phyloP scores from a whole-genome alignment of 2,329 filamentous ascomycete genomes.

The Verticillium zaregamsianum region DNA sequence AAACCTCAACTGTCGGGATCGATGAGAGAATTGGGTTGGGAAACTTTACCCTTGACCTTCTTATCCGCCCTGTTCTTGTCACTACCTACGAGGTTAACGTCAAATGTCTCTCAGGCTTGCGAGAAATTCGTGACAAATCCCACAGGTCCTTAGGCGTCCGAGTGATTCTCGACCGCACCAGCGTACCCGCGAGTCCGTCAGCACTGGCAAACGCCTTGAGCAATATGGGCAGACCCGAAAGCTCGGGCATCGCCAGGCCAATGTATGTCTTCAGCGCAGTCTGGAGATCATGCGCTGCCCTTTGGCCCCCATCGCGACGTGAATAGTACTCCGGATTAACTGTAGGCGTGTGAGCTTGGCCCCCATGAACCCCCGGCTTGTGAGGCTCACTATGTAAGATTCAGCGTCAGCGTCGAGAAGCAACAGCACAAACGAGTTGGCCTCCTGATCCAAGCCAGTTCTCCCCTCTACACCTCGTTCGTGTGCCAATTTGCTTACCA shows the following conservation, averaged over 20 bases:
- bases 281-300: neutral
- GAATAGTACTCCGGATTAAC: neutral
- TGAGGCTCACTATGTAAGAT: constrained; percentile 5
- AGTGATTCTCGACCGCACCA: neutral
- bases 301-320: neutral
- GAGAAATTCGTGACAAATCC: neutral
- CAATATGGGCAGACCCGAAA: neutral
- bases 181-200: neutral
- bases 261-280: neutral
- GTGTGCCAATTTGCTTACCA: neutral
- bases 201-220: neutral
- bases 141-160: neutral
- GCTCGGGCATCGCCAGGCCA: neutral
- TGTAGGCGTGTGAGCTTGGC: neutral
- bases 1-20: neutral
- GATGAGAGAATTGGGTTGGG: neutral
- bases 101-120: neutral
- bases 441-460: neutral
- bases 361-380: neutral
- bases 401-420: constrained; percentile 11
- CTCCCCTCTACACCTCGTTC: neutral
- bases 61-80: neutral
- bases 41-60: neutral
- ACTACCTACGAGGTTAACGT: neutral
- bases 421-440: constrained; percentile 7